phyloP scores from a whole-genome alignment of 805 yeast genomes.

The Kluyveromyces starmeri region DNA sequence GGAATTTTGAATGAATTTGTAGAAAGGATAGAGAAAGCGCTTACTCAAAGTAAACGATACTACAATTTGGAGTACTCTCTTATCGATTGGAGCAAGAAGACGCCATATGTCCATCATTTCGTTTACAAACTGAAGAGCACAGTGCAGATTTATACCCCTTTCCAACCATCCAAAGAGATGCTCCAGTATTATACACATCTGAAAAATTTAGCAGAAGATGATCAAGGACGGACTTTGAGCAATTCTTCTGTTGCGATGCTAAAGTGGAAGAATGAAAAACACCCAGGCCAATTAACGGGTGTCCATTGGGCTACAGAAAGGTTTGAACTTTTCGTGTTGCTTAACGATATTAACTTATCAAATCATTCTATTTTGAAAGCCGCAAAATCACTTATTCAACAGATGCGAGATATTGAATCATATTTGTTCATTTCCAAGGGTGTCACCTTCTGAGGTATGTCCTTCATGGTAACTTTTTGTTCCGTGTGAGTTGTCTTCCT shows the following conservation, averaged over 20 bases:
- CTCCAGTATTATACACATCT: slow-evolving; percentile 4
- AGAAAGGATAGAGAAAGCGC: slow-evolving; percentile 32
- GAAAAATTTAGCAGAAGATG: slow-evolving; percentile 16
- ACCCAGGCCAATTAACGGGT: slow-evolving; percentile 28
- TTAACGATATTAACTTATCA: slow-evolving; percentile 25
- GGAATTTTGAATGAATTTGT: slow-evolving; percentile 62
- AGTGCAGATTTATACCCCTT: slow-evolving; percentile 33
- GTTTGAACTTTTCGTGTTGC: slow-evolving; percentile 53
- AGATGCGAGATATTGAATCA: slow-evolving; percentile 32
- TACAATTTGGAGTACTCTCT: background rate
- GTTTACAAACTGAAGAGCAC: slow-evolving; percentile 62
- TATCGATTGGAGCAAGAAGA: slow-evolving; percentile 1
- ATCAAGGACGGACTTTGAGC: slow-evolving; percentile 22
- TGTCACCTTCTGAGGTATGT: slow-evolving; percentile 42
- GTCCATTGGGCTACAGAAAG: slow-evolving; percentile 48
- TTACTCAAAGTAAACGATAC: background rate
- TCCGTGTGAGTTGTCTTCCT: slow-evolving; percentile 1
- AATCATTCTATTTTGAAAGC: slow-evolving; percentile 2
- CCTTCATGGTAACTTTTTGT: background rate
- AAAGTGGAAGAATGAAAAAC: slow-evolving; percentile 31
- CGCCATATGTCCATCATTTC: slow-evolving; percentile 55
- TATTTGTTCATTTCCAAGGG: slow-evolving; percentile 71
- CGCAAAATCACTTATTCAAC: slow-evolving; percentile 3
- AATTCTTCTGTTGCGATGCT: slow-evolving; percentile 39
- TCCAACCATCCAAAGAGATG: slow-evolving; percentile 3